phyloP scores from a whole-genome alignment of 768 basidiomycete species.

The Cyclocybe cylindracea region DNA sequence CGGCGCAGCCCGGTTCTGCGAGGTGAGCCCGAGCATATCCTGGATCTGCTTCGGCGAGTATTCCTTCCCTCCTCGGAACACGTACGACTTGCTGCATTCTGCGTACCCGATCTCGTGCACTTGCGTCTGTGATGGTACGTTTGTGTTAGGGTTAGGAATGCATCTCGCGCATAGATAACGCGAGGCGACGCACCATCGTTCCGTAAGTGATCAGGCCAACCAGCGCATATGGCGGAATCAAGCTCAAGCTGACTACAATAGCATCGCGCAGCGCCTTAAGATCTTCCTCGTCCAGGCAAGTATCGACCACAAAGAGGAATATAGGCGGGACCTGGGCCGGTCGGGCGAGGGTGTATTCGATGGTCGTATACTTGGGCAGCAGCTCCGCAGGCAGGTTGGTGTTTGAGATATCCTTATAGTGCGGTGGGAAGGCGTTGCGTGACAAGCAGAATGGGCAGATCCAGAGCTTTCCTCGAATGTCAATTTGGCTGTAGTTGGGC shows the following conservation, averaged over 20 bases:
- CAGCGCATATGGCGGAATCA: conserved; percentile 92
- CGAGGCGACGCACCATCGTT: conserved; percentile 74
- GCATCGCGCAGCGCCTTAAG: conserved; percentile 94
- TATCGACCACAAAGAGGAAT: conserved; percentile 97
- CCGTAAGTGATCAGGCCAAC: conserved; percentile 96
- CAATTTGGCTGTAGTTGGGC: conserved; percentile 77
- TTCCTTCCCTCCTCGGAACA: conserved; percentile 98
- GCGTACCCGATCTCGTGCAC: conserved; percentile 97
- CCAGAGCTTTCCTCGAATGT: conserved; percentile 98
- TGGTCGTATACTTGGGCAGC: conserved; percentile 97
- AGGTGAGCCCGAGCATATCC: conserved; percentile 92
- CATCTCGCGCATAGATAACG: background rate
- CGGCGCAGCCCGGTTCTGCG: conserved; percentile 79
- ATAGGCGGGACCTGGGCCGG: conserved; percentile 92
- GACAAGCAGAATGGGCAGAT: conserved; percentile 99
- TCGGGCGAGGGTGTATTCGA: conserved; percentile 97
- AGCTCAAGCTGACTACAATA: conserved; percentile 89
- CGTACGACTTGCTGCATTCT: conserved; percentile 97
- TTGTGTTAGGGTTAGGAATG: background rate
- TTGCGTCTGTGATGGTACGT: conserved; percentile 66
- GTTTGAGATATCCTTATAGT: conserved; percentile 98
- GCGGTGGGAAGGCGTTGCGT: conserved; percentile 95
- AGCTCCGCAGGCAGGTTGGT: conserved; percentile 97
- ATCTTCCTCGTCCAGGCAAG: conserved; percentile 94
- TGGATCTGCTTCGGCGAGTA: conserved; percentile 95